Base-by-base conservation (phyloP, 768 basidiomycete genomes). In the Pulveroboletus sp. region DNA sequence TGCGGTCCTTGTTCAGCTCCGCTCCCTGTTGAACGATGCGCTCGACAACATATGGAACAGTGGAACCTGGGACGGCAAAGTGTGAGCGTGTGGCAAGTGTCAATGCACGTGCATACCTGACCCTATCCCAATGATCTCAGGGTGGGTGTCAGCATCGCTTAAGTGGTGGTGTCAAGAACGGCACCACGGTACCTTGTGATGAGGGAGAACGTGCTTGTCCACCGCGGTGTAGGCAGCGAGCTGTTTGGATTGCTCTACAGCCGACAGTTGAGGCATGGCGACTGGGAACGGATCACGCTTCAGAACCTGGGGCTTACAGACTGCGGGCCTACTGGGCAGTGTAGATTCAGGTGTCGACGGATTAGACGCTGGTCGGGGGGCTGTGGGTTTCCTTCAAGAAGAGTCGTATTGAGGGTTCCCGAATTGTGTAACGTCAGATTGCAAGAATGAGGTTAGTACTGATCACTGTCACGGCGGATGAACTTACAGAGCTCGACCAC, bases 31-130 rank as follows among this genome's bases (percentile, higher is more conserved):
- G 78, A 10, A 92, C 78, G 49, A 99, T 94, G 46, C 93, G 79
- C 58, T 99, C 93, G 21, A 99, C 93, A 45, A 98, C 93, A 62
- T 95, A 99, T 3, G 93, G 92, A 1, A 97, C 93, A 1, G 93
- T 97, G 8, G 92, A 93, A 36, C 92, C 91, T 83, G 52, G 3
- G 18, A 32, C n/a, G 12, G 2, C 8, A 10, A 43, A 42, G 35
- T 43, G 42, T 61, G 47, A 50, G 43, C 2, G 26, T 11, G 33
- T 27, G 44, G 26, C n/a, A 27, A 17, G 17, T 21, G 39, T 49
- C 8, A 36, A 8, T 3, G 49, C 5, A 9, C 5, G 21, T 5
- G 39, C 65, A 33, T 46, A 88, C 89, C 87, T 54, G 91, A 93
- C 31, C 91, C 91, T 59, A 93, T 88, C 9, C 91, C 91, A 52